Base-by-base conservation (phyloP, 2,329 filamentous ascomycete genomes). In the Emydomyces testavorans region DNA sequence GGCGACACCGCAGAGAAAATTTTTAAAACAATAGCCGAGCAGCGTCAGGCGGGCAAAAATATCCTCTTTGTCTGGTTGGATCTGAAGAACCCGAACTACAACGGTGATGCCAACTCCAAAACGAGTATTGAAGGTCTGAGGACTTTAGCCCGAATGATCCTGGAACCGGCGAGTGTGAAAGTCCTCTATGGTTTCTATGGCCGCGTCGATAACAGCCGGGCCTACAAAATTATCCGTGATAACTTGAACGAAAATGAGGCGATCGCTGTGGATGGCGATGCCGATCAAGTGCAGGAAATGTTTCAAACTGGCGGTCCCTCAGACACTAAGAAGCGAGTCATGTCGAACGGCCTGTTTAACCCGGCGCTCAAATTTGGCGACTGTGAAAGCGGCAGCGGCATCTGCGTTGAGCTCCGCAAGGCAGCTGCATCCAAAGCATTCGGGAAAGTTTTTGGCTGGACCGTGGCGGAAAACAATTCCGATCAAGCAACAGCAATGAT, bases 31-130 rank as follows among this genome's bases (percentile, higher is more conserved):
- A 40, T 47, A 24, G 45, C 36, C 5, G 28, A 16, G 7, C 11
- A 47, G 13, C 35, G 36, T 7, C 31, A 32, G 20, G 10, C 2
- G 3, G 45, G 35, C n/a, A 34, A 34, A 18, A 23, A 24, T 4
- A 13, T 47, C 5, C 16, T 18, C 5, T 47, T 47, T 40, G 45
- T 47, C 16, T 47, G 45, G 45, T 28, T 47, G 15, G 45, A 47
- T 29, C n/a, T 47, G 2, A 47, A 47, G 21, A 47, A 47, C 20
- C 35, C 45, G 21, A 29, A 47, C 28, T 40, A 40, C 37, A n/a
- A n/a, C n/a, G 32, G 35, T 11, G n/a, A 6, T 3, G 6, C 11
- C 4, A 11, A 13, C 13, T 15, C 10, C 6, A 7, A 18, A 7
- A 38, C 34, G 15, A 32, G 36, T 4, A 40, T 47, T 28, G 35